A percentile compares a stretch with the other conserved stretches of the same genome.
Evolutionary conservation across 108 stramenopile genomes (phyloP).

Genomic region (Fragilariopsis cylindrus): DNA sequence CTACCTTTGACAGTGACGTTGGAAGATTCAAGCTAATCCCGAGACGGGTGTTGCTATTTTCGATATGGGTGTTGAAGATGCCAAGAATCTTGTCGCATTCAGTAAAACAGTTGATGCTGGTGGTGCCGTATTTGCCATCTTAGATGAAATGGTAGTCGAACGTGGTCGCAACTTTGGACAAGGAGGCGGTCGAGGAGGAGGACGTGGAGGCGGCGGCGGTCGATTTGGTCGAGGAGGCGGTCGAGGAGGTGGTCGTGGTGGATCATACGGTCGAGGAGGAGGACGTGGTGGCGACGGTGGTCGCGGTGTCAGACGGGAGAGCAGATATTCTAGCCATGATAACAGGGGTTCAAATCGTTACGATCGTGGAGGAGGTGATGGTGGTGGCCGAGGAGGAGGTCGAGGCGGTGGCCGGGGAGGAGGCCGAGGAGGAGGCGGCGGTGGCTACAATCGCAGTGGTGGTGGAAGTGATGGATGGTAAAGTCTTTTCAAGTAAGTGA

Average conservation of each 20-base stretch:
- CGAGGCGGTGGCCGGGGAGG: slow-evolving; percentile 12
- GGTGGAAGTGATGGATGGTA: slow-evolving; percentile 27
- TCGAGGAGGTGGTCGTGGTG: slow-evolving; percentile 26
- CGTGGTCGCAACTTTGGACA: slow-evolving; percentile 72
- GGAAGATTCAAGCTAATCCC: slow-evolving; percentile 75
- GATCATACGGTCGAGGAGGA: slow-evolving; percentile 28
- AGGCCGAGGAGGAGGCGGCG: slow-evolving; percentile 11
- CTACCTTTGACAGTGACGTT: slow-evolving; percentile 75
- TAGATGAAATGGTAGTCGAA: slow-evolving; percentile 78
- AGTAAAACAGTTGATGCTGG: slow-evolving; percentile 75
- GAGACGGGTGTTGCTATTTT: slow-evolving; percentile 77
- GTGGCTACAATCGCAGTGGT: slow-evolving; percentile 17
- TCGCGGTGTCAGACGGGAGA: slow-evolving; percentile 20
- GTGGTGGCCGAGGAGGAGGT: slow-evolving; percentile 15
- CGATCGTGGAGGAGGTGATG: not conserved
- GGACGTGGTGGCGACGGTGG: slow-evolving; percentile 30
- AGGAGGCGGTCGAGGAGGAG: slow-evolving; percentile 50
- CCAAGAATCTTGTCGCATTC: slow-evolving; percentile 77
- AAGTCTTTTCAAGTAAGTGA: not conserved
- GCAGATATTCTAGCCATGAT: slow-evolving; percentile 27
- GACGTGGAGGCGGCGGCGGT: slow-evolving; percentile 43
- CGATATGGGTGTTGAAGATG: slow-evolving; percentile 87
- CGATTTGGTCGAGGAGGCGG: slow-evolving; percentile 21
- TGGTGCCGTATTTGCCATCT: slow-evolving; percentile 65
- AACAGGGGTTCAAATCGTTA: slow-evolving; percentile 19